A percentile compares a stretch with the other conserved stretches of the same genome.
Evolutionary conservation across 768 basidiomycete species (phyloP).

Genomic region (Cytidiella melzeri): DNA sequence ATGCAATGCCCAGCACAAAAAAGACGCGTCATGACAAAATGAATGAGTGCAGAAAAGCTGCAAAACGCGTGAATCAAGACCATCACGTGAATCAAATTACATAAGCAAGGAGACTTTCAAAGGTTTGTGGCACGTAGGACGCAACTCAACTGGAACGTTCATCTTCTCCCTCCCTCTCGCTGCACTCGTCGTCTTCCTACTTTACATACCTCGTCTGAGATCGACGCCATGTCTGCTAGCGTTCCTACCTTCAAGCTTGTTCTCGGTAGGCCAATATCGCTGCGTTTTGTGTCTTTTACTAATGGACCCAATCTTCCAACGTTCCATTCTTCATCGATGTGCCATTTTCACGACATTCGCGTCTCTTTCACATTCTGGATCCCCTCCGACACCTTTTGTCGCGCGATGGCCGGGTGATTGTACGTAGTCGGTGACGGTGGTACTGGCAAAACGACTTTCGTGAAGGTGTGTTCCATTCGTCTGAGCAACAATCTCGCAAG

Average conservation of each 20-base stretch:
- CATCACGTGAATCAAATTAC: constrained; percentile 12
- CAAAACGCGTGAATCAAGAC: too few relatives aligned
- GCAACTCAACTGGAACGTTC: constrained; percentile 10
- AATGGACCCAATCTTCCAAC: background rate
- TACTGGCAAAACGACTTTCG: constrained; percentile 97
- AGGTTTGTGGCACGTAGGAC: constrained; percentile 9
- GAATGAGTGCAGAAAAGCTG: too few relatives aligned
- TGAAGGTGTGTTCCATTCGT: constrained; percentile 60
- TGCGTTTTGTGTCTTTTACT: constrained; percentile 13
- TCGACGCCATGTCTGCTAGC: constrained; percentile 34
- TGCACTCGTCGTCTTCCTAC: constrained; percentile 34
- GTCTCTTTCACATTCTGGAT: constrained; percentile 11
- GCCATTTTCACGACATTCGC: background rate
- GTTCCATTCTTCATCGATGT: background rate
- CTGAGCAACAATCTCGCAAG: constrained; percentile 20
- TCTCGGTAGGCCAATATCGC: constrained; percentile 60
- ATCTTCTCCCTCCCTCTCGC: constrained; percentile 29
- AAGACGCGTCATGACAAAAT: too few relatives aligned
- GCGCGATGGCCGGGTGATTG: constrained; percentile 13
- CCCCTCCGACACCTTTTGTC: constrained; percentile 15
- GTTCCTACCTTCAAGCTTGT: constrained; percentile 98
- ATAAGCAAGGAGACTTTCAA: constrained; percentile 11
- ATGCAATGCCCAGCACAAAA: too few relatives aligned
- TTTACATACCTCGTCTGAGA: constrained; percentile 30
- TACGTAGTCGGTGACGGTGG: constrained; percentile 87